Base-by-base conservation (phyloP, 1,284 basidiomycete species). In the Gymnopus androsaceus region DNA sequence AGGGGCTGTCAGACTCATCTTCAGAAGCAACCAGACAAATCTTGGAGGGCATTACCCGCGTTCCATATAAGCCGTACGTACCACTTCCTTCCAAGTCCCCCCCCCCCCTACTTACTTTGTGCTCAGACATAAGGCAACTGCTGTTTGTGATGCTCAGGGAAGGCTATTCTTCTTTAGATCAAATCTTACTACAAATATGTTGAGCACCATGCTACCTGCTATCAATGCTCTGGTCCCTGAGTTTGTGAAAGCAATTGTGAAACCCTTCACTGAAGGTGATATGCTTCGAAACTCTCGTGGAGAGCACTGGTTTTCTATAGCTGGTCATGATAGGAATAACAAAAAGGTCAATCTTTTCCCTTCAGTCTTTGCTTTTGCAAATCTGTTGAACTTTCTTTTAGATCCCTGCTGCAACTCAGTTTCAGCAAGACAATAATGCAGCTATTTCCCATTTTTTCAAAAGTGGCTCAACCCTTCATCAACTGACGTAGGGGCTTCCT, bases 261-360 rank as follows among this genome's bases (percentile, higher is more conserved):
- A 38, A 3, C 31, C 40, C 15, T 46, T 48, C 33, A 6, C 50
- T 3, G 50, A 53, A 27, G 42, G 7, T 14, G 55, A 51, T 19
- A 51, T 44, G 40, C 27, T 14, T 25, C 12, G 9, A 0, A 54
- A 54, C 38, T 27, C 33, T 2, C 8, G 47, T 3, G 57, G 57
- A 14, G 11, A 19, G 2, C 57, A 59, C 28, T 54, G 30, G 30
- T 59, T 48, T 44, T 51, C 54, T 4, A 52, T 55, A 17, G 30
- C 49, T 47, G 57, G 57, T 3, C 48, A 55, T 40, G 48, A 59
- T 27, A 21, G 57, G 11, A 50, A 55, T 27, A 51, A 55, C 23
- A 34, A 44, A 17, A 2, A 34, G 47, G 47, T 27, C 25, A 61
- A 51, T 37, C 37, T 47, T 19, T 19, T 5, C 2, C 36, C n/a